Base-by-base conservation (phyloP, 2,329 filamentous ascomycete genomes). In the Diaporthe capsici region DNA sequence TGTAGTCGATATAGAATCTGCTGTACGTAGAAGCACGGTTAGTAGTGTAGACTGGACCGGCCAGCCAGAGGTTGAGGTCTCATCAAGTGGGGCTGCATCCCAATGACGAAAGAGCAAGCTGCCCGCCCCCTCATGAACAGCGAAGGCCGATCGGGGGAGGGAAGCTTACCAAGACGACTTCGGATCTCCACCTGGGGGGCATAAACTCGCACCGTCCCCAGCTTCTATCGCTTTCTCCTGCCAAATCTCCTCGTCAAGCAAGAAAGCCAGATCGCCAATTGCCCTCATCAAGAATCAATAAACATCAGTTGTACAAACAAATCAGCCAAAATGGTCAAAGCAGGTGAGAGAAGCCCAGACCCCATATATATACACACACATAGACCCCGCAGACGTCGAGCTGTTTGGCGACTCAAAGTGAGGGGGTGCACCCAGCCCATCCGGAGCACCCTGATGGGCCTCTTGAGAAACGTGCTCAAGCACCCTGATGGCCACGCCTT, bases 321-420 rank as follows among this genome's bases (percentile, higher is more conserved):
- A 47, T 81, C 88, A 88, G 88, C 88, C 94, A 98, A 92, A 92
- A 98, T 98, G 96, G 96, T 98, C 90, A 98, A 98, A 92, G 96
- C 96, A 89, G 95, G 95, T 98, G 92, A 84, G 94, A 91, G 78
- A 25, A 68, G 57, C 39, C 70, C 71, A 68, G 55, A 58, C 57
- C 51, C 58, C 60, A 65, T 51, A 76, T 75, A 76, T 31, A 37
- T 28, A 49, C 61, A 31, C 25, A 39, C 47, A 55, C 34, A 31
- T 4, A 42, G 31, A 78, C 77, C 78, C 79, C 76, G 73, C 78
- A 72, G 74, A 67, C 44, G 70, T 74, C 75, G 63, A 75, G 73
- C 77, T 75, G 53, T 67, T 63, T 57, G 61, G 47, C 61, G 57
- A 60, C 44, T n/a, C 39, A 60, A 72, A 72, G 58, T 60, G 75